Evolutionary conservation across 1,139 yeast species (phyloP).

Genomic region (Taphrina pruni): DNA sequence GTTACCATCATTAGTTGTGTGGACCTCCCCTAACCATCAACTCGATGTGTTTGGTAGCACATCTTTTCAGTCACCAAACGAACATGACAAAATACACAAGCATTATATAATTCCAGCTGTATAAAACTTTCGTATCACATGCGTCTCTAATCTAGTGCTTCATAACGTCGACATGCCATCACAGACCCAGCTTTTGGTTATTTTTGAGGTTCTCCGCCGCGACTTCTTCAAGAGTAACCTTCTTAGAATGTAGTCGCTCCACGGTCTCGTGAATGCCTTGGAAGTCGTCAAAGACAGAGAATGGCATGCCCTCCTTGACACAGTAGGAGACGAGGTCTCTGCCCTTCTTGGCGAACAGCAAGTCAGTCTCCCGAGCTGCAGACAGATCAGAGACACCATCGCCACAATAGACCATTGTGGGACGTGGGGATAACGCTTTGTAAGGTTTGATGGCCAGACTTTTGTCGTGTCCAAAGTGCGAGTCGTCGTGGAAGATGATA

Average conservation of each 20-base stretch:
- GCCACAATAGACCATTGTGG: slow-evolving; percentile 82
- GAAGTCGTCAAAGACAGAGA: slow-evolving; percentile 78
- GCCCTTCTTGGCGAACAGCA: slow-evolving; percentile 90
- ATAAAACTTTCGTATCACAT: too few relatives aligned
- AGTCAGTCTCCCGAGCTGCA: slow-evolving; percentile 93
- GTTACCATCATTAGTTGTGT: too few relatives aligned
- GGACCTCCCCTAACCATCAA: too few relatives aligned
- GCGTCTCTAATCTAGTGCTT: too few relatives aligned
- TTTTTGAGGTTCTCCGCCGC: slow-evolving; percentile 51
- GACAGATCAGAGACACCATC: slow-evolving; percentile 95
- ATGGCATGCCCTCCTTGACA: slow-evolving; percentile 77
- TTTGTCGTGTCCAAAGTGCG: slow-evolving; percentile 93
- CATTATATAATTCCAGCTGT: too few relatives aligned
- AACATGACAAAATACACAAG: too few relatives aligned
- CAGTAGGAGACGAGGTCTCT: slow-evolving; percentile 87
- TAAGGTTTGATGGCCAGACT: slow-evolving; percentile 76
- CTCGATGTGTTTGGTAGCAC: too few relatives aligned
- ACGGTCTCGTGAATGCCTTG: slow-evolving; percentile 68
- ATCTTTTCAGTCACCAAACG: too few relatives aligned
- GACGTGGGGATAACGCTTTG: slow-evolving; percentile 53
- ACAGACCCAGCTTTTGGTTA: slow-evolving; percentile 4
- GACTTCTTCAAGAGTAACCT: slow-evolving; percentile 54
- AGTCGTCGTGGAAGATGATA: slow-evolving; percentile 80
- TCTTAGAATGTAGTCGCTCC: slow-evolving; percentile 53
- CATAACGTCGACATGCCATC: too few relatives aligned